Conservation (phyloP, 768 basidiomycete genomes). For the Gloeopeniophorella convolvens region DNA sequence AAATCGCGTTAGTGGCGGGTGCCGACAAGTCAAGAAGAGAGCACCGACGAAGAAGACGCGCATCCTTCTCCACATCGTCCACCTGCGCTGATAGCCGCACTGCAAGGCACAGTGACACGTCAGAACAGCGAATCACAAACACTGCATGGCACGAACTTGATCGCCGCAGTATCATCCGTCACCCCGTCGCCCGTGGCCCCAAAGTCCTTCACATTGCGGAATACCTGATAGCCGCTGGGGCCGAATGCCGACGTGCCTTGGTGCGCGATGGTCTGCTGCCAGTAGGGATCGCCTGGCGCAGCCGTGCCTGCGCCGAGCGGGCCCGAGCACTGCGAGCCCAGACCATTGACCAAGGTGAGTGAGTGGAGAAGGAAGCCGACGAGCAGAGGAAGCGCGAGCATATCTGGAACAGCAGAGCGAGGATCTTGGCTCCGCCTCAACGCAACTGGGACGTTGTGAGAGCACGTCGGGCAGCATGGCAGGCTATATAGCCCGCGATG, state of each 20-base stretch:
- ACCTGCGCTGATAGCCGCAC: too few relatives aligned
- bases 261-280: constrained; percentile 67
- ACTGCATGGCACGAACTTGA: constrained; percentile 43
- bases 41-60: constrained; percentile 52
- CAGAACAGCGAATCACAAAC: not conserved
- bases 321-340: constrained; percentile 42
- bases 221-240: too few relatives aligned
- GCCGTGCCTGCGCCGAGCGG: too few relatives aligned
- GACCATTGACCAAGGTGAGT: constrained; percentile 23
- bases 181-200: constrained; percentile 60
- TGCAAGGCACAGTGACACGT: constrained; percentile 27
- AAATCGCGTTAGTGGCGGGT: not conserved
- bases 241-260: constrained; percentile 56
- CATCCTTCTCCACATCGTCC: too few relatives aligned
- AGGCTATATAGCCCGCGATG: too few relatives aligned
- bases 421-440: too few relatives aligned
- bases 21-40: not conserved
- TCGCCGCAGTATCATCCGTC: constrained; percentile 69
- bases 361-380: not conserved
- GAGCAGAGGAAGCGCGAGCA: not conserved
- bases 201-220: too few relatives aligned
- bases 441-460: too few relatives aligned
- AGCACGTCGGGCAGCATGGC: too few relatives aligned
- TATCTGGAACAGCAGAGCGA: too few relatives aligned
- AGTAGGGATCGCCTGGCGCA: constrained; percentile 51